A percentile compares a stretch with the other conserved stretches of the same genome.
phyloP scores from a whole-genome alignment of 495 filamentous ascomycete genomes.

The Geopyxis carbonaria region DNA sequence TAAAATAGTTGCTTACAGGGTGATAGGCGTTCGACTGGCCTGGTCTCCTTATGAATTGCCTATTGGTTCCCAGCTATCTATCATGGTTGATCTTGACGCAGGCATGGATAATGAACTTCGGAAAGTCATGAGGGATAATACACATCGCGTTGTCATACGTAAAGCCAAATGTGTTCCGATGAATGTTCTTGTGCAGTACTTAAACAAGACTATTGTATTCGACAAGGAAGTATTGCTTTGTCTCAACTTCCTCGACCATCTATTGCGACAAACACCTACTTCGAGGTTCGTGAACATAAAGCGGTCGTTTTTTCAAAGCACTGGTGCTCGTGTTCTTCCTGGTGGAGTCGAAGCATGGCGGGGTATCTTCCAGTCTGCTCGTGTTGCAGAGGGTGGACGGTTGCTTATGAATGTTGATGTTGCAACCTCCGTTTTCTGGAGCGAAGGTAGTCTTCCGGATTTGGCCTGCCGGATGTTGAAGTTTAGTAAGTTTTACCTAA shows the following conservation, averaged over 20 bases:
- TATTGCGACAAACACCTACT: constrained; percentile 59
- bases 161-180: constrained; percentile 46
- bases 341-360: constrained; percentile 60
- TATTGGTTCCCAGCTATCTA: constrained; percentile 26
- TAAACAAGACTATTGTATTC: constrained; percentile 40
- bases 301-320: constrained; percentile 52
- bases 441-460: constrained; percentile 26
- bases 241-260: constrained; percentile 80
- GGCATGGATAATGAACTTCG: too few species aligned
- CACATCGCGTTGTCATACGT: constrained; percentile 40
- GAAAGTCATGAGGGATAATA: too few species aligned
- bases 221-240: constrained; percentile 53
- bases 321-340: constrained; percentile 30
- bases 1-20: not conserved
- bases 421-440: constrained; percentile 63
- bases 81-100: constrained; percentile 48
- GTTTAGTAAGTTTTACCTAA: constrained; percentile 11
- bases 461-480: constrained; percentile 12
- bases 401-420: constrained; percentile 71
- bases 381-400: constrained; percentile 34
- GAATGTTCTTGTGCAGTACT: constrained; percentile 43
- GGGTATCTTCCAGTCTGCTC: constrained; percentile 67
- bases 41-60: constrained; percentile 15
- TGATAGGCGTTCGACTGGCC: constrained; percentile 28
- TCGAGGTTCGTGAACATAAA: constrained; percentile 47